phyloP scores from a whole-genome alignment of 768 basidiomycete genomes.

The Cyclocybe cylindracea region DNA sequence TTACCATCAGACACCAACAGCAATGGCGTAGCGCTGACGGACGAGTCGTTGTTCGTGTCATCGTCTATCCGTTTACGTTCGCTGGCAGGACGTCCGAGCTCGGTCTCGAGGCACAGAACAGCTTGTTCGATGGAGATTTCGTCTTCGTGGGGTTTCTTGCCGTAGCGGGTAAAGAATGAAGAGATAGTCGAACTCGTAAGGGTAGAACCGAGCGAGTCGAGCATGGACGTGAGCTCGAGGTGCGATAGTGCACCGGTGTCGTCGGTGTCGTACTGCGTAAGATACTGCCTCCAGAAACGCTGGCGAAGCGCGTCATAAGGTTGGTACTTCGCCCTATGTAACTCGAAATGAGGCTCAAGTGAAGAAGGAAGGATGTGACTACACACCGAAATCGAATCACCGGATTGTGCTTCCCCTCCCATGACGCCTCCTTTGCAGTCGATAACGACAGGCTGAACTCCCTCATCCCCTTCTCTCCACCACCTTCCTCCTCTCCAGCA shows the following conservation, averaged over 20 bases:
- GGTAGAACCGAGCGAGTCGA: constrained; percentile 96
- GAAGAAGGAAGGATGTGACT: neutral
- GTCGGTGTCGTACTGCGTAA: constrained; percentile 89
- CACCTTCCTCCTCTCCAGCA: constrained; percentile 40
- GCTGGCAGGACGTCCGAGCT: constrained; percentile 69
- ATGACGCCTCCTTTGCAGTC: constrained; percentile 61
- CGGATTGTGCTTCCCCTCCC: constrained; percentile 77
- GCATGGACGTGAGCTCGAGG: constrained; percentile 90
- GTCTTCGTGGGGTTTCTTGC: constrained; percentile 63
- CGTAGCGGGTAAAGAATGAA: constrained; percentile 75
- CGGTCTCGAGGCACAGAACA: constrained; percentile 83
- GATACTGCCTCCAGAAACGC: constrained; percentile 87
- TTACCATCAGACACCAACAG: constrained; percentile 37
- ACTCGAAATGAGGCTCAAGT: neutral
- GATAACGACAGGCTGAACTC: constrained; percentile 68
- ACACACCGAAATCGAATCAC: constrained; percentile 64
- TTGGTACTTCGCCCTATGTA: constrained; percentile 83
- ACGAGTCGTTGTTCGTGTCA: constrained; percentile 45
- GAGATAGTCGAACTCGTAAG: constrained; percentile 77
- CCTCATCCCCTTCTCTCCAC: constrained; percentile 67
- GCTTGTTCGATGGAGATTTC: constrained; percentile 80
- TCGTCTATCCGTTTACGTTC: constrained; percentile 74
- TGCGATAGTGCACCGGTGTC: constrained; percentile 74
- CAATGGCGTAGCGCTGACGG: constrained; percentile 56
- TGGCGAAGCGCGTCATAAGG: constrained; percentile 92